Evolutionary conservation across 805 yeast genomes (phyloP), one percentile per base, ranked within the genome.

Genomic region (Saccharomycopsis fodiens): DNA sequence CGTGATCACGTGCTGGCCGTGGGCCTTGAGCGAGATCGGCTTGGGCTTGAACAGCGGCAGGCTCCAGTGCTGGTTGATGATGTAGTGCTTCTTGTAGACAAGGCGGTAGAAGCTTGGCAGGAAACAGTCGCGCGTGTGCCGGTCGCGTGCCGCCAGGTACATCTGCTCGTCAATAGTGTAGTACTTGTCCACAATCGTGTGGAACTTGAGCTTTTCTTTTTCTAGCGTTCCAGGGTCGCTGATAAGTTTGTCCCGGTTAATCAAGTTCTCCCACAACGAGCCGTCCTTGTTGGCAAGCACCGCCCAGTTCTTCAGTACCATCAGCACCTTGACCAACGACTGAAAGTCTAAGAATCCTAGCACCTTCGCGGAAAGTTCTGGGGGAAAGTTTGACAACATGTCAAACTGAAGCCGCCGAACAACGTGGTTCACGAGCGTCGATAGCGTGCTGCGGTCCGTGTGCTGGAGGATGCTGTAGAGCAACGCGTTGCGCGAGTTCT

Each of bases 1-100:
- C 1, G 98, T 93, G 2, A 93, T 93, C n/a, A 91, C 94, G 56
- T 80, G 80, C 22, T 76, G 68, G 45, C 86, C 86, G 56, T 80
- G 87, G 4, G 85, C 86, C 12, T 75, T 71, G 7, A 82, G 70
- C 13, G 84, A 75, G 3, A 79, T 75, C 47, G 81, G 71, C 48
- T 70, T 72, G 1, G 97, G 97, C 42, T 65, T 68, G 57, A 74
- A 83, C 17, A 63, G 63, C 1, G 89, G 83, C 55, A 81, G 72
- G 74, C 78, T 82, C 97, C 98, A 93, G 59, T 93, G 77, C 45
- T 69, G 66, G 35, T 78, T 68, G 32, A 84, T 76, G 7, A 74
- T 60, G 22, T 65, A 59, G 37, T 84, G 69, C 54, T 83, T 74
- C 46, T 81, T 74, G 64, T 80, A 85, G 49, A 79, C 67, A 31